These are phyloP conservation scores for Periconia macrospinosa DNA, from an alignment of 2,329 filamentous ascomycete species.

Conservation along the genomic window DNA sequence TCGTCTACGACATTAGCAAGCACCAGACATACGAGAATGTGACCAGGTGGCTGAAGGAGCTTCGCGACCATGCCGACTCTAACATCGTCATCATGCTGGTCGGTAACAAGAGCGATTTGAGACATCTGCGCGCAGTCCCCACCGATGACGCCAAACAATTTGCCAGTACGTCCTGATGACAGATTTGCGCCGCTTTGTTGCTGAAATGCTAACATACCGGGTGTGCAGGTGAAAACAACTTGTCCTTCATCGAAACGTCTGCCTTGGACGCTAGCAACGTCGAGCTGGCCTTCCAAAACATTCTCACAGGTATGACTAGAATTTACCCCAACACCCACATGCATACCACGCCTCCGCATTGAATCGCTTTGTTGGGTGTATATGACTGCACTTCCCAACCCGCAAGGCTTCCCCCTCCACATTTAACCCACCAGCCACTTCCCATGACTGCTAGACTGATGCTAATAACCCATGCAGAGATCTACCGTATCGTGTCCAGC, in stretches of 20 bases:
- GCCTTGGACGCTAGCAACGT: conserved; percentile 98
- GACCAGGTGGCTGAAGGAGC: conserved; percentile 97
- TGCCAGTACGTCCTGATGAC: conserved; percentile 68
- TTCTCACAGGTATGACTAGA: conserved; percentile 78
- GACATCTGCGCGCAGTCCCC: conserved; percentile 92
- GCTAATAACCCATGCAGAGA: conserved; percentile 63
- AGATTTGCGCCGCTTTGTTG: background rate
- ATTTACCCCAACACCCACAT: too few relatives aligned
- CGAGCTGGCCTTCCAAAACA: conserved; percentile 99
- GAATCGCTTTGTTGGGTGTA: too few relatives aligned
- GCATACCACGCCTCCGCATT: too few relatives aligned
- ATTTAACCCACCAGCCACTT: background rate
- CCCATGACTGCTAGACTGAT: too few relatives aligned
- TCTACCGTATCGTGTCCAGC: conserved; percentile 98
- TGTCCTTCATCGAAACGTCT: conserved; percentile 99
- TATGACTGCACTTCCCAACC: too few relatives aligned
- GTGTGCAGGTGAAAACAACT: conserved; percentile 83
- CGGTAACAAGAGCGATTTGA: conserved; percentile 99
- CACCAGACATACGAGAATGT: conserved; percentile 99
- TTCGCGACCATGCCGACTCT: conserved; percentile 95
- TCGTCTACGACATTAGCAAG: conserved; percentile 99
- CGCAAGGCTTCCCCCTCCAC: background rate
- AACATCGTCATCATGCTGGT: conserved; percentile 99
- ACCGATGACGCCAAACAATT: conserved; percentile 98
- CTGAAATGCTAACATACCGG: conserved; percentile 10